phyloP scores from a whole-genome alignment of 192 early-diverging fungal genomes.

The Coemansia sp. region DNA sequence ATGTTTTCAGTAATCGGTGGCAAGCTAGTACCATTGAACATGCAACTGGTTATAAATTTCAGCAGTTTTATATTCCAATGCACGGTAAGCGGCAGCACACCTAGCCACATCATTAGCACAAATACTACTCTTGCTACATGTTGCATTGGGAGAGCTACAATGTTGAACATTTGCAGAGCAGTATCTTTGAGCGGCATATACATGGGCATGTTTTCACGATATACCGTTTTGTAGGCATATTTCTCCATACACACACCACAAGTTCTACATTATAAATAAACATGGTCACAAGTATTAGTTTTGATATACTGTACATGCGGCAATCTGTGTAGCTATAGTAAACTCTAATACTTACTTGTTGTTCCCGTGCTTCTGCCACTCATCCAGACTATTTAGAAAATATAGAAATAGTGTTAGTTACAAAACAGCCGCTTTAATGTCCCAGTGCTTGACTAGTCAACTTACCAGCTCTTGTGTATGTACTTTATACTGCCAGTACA shows the following conservation, averaged over 20 bases:
- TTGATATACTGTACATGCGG: background rate
- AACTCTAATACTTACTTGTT: conserved; percentile 49
- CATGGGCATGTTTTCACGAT: background rate
- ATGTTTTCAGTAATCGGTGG: background rate
- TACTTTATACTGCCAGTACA: conserved; percentile 87
- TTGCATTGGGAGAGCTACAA: conserved; percentile 25
- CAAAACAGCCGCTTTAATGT: background rate
- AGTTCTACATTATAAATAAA: background rate
- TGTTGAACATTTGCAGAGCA: conserved; percentile 29
- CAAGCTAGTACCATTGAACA: background rate
- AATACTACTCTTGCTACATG: background rate
- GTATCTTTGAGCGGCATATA: conserved; percentile 27
- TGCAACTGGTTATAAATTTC: background rate
- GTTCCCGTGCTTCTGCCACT: conserved; percentile 72
- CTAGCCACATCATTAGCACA: conserved; percentile 70
- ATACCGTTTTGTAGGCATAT: conserved; percentile 9
- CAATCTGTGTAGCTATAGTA: background rate
- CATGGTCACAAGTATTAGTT: background rate
- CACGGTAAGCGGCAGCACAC: conserved; percentile 70
- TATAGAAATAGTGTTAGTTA: background rate
- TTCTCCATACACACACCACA: conserved; percentile 7
- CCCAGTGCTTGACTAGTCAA: background rate
- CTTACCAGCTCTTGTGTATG: conserved; percentile 75
- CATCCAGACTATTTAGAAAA: conserved; percentile 55
- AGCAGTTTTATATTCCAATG: conserved; percentile 51